Conservation (phyloP, 345 rosid genomes). For the Syzygium jambos region DNA sequence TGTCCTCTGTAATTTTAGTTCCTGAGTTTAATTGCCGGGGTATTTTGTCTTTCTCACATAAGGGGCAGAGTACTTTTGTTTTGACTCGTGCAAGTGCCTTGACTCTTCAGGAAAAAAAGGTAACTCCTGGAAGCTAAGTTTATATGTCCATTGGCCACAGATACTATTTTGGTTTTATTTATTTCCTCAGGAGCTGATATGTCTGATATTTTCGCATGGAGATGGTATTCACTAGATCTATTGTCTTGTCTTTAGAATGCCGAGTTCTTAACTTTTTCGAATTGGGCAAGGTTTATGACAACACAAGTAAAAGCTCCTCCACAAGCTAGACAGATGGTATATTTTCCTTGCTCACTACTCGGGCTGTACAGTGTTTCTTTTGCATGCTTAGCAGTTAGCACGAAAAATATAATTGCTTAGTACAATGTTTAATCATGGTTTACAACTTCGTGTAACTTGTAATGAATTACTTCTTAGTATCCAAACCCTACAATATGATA, state of each 20-base stretch:
- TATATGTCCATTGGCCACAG: neutral
- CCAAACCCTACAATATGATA: neutral
- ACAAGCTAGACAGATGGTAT: conserved; percentile 62
- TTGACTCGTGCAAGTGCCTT: conserved; percentile 26
- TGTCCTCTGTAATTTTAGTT: conserved; percentile 29
- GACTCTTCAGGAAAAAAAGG: conserved; percentile 48
- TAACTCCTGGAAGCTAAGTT: conserved; percentile 16
- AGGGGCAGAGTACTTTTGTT: conserved; percentile 21
- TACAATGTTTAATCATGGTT: neutral
- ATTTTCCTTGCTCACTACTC: conserved; percentile 2
- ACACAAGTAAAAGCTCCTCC: conserved; percentile 58
- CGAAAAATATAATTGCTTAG: neutral
- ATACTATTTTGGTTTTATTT: neutral
- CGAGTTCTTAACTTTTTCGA: conserved; percentile 23
- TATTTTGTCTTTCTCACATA: conserved; percentile 25
- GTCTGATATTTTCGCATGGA: neutral
- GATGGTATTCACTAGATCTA: neutral
- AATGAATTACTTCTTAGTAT: neutral
- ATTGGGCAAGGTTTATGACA: conserved; percentile 35
- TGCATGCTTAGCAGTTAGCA: neutral
- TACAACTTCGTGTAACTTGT: neutral
- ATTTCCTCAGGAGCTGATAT: neutral
- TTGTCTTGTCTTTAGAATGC: conserved; percentile 31
- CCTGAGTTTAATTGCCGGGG: conserved; percentile 18
- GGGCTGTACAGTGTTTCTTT: neutral